Base-by-base conservation (phyloP, 805 yeast genomes). In the Saccharomyces jurei region DNA sequence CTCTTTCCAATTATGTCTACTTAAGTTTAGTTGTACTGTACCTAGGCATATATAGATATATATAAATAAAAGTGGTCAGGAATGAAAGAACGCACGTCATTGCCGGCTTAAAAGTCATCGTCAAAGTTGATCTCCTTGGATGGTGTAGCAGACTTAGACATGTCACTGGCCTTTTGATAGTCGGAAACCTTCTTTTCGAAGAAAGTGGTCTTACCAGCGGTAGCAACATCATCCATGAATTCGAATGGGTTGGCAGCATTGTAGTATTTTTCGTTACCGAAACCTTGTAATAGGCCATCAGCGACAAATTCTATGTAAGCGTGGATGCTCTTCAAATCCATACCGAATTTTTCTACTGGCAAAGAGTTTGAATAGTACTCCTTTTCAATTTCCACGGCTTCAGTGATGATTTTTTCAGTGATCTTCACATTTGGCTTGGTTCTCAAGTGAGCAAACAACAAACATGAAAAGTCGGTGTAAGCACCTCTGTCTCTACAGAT, bases 101-200 rank as follows among this genome's bases (percentile, higher is more conserved):
- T 22, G 44, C 11, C 17, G 44, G 22, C 41, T 77, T 84, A 92
- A 74, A 92, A 92, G 66, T 91, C 97, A 75, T 92, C 98, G 72
- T 91, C 96, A 66, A 92, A 86, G 51, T 85, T 76, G 76, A 92
- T 90, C 49, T 81, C 80, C 56, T 73, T 74, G 52, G 70, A 63
- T 56, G 76, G 70, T 63, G 82, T 80, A 63, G 75, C 73, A 53
- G 81, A 71, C 61, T 80, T 78, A 62, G 95, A 90, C 94, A 90
- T 89, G 66, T 91, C 97, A 77, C 97, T 97, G 56, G 97, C 97
- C 79, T 91, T 92, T 77, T 91, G 97, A 78, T 91, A 91, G 75
- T 92, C 98, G 56, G 96, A 86, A 54, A 92, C 98, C 76, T 97
- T 87, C 82, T 92, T 92, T 80, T 92, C 98, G 70, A 92, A 92